These are phyloP conservation scores for Miscanthus sacchariflorus DNA, from an alignment of 202 grass and related monocot genomes.

Conservation along the genomic window DNA sequence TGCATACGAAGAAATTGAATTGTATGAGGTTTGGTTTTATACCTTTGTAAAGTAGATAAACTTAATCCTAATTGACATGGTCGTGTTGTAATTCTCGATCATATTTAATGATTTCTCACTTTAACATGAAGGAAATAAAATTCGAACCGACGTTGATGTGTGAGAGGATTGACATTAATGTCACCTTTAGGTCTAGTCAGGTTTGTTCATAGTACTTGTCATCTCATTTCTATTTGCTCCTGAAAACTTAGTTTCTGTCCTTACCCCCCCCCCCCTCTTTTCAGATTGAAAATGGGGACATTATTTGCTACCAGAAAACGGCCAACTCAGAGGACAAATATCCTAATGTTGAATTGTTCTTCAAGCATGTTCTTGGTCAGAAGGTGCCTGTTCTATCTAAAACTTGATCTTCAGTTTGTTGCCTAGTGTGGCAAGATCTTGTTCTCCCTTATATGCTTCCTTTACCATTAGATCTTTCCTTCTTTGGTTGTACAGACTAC, in stretches of 20 bases:
- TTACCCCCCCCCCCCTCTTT: neutral
- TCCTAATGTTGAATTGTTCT: slow-evolving; percentile 28
- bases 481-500: neutral
- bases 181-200: slow-evolving; percentile 14
- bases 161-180: slow-evolving; percentile 22
- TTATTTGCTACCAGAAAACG: slow-evolving; percentile 65
- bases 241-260: slow-evolving; percentile 10
- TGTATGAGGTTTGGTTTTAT: slow-evolving; percentile 52
- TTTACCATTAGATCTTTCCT: neutral
- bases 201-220: slow-evolving; percentile 25
- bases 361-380: slow-evolving; percentile 15
- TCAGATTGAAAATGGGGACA: slow-evolving; percentile 60
- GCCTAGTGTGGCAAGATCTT: neutral
- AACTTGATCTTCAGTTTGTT: neutral
- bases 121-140: slow-evolving; percentile 49
- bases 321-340: slow-evolving; percentile 16
- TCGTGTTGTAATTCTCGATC: neutral
- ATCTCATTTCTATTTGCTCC: neutral
- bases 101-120: neutral
- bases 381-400: slow-evolving; percentile 4
- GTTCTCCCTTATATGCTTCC: neutral
- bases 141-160: slow-evolving; percentile 43
- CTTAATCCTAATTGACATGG: neutral
- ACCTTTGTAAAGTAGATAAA: neutral
- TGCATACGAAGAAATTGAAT: slow-evolving; percentile 44